A percentile compares a stretch with the other conserved stretches of the same genome.
These are phyloP conservation scores for Euphrasia confusa DNA, from an alignment of 257 asterid species.

Conservation along the genomic window DNA sequence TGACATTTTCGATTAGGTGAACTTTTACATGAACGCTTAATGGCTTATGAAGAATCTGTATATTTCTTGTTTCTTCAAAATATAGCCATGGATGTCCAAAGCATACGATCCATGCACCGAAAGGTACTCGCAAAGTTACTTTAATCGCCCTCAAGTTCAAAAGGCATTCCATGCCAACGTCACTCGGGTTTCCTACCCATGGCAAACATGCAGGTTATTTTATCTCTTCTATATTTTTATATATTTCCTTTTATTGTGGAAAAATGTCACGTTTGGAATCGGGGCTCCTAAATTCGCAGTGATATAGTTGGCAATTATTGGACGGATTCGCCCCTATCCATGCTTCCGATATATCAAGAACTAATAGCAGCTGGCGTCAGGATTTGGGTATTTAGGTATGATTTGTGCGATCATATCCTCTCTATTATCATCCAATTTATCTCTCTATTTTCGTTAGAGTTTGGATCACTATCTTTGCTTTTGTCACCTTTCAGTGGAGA, in stretches of 20 bases:
- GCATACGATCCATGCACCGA: constrained; percentile 95
- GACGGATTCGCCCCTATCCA: constrained; percentile 84
- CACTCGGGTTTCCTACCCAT: constrained; percentile 59
- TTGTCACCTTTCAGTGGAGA: constrained; percentile 55
- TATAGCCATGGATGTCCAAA: constrained; percentile 90
- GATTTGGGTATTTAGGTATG: constrained; percentile 95
- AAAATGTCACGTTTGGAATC: constrained; percentile 1
- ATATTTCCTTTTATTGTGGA: constrained; percentile 13
- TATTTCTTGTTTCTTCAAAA: constrained; percentile 15
- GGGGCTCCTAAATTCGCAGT: constrained; percentile 40
- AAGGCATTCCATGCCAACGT: constrained; percentile 81
- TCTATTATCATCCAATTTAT: no score
- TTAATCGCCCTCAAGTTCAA: constrained; percentile 86
- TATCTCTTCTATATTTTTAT: constrained; percentile 20
- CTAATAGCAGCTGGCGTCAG: constrained; percentile 74
- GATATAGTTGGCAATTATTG: constrained; percentile 71
- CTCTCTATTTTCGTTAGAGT: no score
- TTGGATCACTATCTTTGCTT: background rate
- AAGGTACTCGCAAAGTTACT: constrained; percentile 60
- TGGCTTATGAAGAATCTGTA: background rate
- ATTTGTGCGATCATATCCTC: no score
- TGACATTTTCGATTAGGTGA: background rate
- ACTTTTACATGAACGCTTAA: background rate
- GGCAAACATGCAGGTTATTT: constrained; percentile 89
- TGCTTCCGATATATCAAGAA: constrained; percentile 92